These are phyloP conservation scores for Collybia sp. DNA, from an alignment of 768 basidiomycete genomes.

Conservation along the genomic window DNA sequence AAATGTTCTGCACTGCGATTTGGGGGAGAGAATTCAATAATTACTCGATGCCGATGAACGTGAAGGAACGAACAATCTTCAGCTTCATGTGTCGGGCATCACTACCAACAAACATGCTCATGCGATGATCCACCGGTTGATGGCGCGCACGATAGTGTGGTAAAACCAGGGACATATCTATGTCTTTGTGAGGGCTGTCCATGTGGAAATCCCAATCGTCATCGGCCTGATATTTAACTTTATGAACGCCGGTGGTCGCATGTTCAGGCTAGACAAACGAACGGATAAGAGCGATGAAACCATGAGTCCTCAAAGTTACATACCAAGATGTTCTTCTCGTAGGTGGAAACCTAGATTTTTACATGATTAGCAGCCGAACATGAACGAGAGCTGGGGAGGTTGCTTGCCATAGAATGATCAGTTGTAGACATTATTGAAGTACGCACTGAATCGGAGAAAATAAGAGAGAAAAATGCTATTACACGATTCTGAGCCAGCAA, in stretches of 20 bases:
- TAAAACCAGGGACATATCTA: slow-evolving; percentile 65
- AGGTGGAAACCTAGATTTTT: slow-evolving; percentile 4
- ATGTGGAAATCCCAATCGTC: slow-evolving; percentile 66
- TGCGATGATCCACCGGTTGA: slow-evolving; percentile 67
- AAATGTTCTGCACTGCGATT: slow-evolving; percentile 54
- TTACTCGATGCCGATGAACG: slow-evolving; percentile 4
- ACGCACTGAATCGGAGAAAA: slow-evolving; percentile 7
- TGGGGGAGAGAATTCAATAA: slow-evolving; percentile 10
- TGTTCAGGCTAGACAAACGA: no score
- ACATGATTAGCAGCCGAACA: slow-evolving; percentile 5
- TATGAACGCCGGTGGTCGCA: slow-evolving; percentile 43
- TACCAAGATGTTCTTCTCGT: slow-evolving; percentile 13
- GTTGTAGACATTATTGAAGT: slow-evolving; percentile 23
- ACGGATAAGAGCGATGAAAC: no score
- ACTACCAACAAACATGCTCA: slow-evolving; percentile 63
- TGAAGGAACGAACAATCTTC: slow-evolving; percentile 57
- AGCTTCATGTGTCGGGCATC: slow-evolving; percentile 54
- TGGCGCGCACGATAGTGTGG: slow-evolving; percentile 76
- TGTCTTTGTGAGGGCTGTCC: slow-evolving; percentile 42
- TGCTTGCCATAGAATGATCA: slow-evolving; percentile 32
- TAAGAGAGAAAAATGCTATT: slow-evolving; percentile 2
- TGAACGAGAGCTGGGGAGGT: slow-evolving; percentile 5
- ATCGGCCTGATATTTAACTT: slow-evolving; percentile 57
- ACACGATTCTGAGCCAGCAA: slow-evolving; percentile 5
- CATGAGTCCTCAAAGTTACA: not conserved